Conservation (phyloP, 805 yeast species). For the Sugiyamaella chiloensis region DNA sequence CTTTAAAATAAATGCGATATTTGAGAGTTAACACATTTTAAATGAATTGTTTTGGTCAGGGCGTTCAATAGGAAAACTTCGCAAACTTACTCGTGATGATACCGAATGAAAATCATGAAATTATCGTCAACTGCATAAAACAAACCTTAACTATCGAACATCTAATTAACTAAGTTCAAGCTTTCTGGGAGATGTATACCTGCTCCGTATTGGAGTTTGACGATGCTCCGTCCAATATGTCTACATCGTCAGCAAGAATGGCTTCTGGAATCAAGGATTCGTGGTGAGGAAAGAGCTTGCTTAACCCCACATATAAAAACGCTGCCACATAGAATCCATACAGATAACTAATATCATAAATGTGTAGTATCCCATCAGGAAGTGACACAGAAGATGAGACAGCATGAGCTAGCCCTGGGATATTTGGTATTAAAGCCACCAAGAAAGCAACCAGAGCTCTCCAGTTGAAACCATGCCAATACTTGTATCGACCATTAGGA, state of each 20-base stretch:
- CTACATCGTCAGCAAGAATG: neutral
- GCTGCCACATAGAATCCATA: neutral
- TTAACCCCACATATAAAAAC: neutral
- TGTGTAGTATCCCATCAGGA: constrained; percentile 23
- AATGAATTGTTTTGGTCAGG: too few relatives aligned
- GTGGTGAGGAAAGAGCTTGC: neutral
- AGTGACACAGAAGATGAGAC: constrained; percentile 18
- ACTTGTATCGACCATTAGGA: constrained; percentile 41
- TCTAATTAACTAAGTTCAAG: neutral
- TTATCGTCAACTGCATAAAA: too few relatives aligned
- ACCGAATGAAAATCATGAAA: too few relatives aligned
- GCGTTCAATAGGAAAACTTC: too few relatives aligned
- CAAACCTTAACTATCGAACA: neutral
- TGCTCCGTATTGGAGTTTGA: neutral
- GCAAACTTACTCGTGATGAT: too few relatives aligned
- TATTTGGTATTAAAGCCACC: constrained; percentile 23
- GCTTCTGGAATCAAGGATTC: neutral
- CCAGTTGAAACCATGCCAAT: constrained; percentile 45
- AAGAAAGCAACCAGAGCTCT: constrained; percentile 39
- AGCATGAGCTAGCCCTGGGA: constrained; percentile 28
- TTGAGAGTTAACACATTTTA: too few relatives aligned
- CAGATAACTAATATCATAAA: constrained; percentile 26
- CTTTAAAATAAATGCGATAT: too few relatives aligned
- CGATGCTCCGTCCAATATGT: neutral
- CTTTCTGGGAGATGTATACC: neutral